Conservation (phyloP, 352 stramenopile genomes). For the Pelagophyceae sp. region DNA sequence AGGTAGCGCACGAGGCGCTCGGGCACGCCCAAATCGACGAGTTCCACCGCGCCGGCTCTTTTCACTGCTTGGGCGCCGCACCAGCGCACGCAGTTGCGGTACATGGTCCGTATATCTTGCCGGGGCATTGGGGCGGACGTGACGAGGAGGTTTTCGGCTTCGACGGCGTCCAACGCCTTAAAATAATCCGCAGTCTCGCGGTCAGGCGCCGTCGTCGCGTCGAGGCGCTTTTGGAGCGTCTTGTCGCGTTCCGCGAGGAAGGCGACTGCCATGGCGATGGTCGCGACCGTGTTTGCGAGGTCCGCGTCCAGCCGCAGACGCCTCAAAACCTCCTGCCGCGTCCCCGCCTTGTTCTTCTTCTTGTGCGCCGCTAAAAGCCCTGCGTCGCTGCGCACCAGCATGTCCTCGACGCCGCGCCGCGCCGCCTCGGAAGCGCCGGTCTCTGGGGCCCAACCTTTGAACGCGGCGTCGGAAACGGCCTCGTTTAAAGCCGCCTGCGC, state of each 20-base stretch:
- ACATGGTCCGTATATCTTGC: neutral
- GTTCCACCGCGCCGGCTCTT: neutral
- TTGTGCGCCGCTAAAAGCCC: neutral
- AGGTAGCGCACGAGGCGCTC: neutral
- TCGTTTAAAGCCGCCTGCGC: neutral
- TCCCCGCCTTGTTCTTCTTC: neutral
- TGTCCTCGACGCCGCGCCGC: neutral
- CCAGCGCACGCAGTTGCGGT: neutral
- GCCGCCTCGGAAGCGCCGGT: neutral
- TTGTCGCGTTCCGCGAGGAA: neutral
- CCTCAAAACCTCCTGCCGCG: neutral
- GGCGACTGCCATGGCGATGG: neutral
- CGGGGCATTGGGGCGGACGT: neutral
- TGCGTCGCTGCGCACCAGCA: neutral
- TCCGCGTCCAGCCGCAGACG: neutral
- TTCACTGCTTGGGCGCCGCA: neutral
- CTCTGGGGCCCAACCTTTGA: neutral
- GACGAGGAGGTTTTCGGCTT: neutral
- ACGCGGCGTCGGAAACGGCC: neutral
- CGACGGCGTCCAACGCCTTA: neutral
- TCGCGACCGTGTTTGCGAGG: neutral
- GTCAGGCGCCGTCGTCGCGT: neutral
- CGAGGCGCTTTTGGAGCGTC: neutral
- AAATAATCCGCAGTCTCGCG: neutral
- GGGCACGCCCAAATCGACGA: neutral